phyloP scores from a whole-genome alignment of 441 rosid genomes.

The Mallotus japonicus region DNA sequence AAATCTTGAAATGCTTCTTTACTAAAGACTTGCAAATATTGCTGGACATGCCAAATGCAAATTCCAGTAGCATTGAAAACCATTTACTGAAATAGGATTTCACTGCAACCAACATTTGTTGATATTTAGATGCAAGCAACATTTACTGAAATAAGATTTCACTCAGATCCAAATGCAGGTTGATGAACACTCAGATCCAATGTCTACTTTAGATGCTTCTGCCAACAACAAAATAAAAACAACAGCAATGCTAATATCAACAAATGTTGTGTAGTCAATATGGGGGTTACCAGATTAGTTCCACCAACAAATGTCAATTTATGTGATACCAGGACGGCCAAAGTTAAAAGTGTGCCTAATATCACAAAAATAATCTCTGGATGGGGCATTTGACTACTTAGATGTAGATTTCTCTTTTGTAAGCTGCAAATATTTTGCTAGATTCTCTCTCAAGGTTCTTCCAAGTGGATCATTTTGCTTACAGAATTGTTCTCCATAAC shows the following conservation, averaged over 20 bases:
- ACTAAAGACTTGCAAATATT: background rate
- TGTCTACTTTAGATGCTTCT: background rate
- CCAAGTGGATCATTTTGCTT: conserved; percentile 65
- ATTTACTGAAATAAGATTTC: background rate
- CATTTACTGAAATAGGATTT: background rate
- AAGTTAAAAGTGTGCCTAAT: background rate
- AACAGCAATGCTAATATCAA: background rate
- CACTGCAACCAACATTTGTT: too few species aligned
- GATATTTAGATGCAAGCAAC: too few species aligned
- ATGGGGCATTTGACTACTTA: conserved; percentile 13
- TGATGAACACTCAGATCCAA: too few species aligned
- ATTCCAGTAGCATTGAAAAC: background rate
- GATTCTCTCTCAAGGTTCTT: conserved; percentile 46
- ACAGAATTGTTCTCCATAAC: conserved; percentile 61
- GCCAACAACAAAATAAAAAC: background rate
- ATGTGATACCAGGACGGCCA: background rate
- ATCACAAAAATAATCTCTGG: background rate
- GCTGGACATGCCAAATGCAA: background rate
- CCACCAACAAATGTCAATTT: background rate
- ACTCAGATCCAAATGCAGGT: too few species aligned
- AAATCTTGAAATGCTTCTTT: background rate
- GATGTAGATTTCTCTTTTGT: conserved; percentile 22
- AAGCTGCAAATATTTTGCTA: conserved; percentile 48
- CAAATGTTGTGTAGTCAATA: background rate
- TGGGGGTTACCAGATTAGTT: background rate